Conservation (phyloP, 2,329 filamentous ascomycete species). For the Colletotrichum sp. region DNA sequence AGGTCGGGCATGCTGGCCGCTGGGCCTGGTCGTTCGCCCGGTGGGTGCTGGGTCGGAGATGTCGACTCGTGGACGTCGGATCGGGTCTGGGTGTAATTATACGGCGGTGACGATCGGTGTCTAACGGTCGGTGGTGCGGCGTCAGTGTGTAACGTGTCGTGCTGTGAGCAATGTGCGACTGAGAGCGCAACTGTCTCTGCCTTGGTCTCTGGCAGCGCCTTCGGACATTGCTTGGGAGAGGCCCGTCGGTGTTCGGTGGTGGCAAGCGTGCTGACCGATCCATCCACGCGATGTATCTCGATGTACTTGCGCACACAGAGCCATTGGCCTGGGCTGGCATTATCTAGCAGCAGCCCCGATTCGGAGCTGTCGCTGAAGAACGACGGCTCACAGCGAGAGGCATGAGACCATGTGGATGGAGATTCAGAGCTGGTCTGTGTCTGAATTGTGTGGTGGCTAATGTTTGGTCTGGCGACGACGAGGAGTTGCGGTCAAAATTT, state of each 20-base stretch:
- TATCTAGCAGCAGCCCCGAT: background rate
- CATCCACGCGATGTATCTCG: background rate
- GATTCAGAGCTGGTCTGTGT: background rate
- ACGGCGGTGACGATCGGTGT: constrained; percentile 12
- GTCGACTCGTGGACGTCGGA: background rate
- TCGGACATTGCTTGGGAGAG: constrained; percentile 16
- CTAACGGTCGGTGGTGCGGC: constrained; percentile 1
- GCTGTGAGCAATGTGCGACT: background rate
- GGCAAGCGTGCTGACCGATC: constrained; percentile 9
- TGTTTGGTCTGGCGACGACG: background rate
- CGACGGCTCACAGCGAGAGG: background rate
- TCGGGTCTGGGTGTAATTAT: constrained; percentile 13
- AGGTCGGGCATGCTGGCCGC: background rate
- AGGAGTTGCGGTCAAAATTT: background rate
- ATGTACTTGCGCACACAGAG: background rate
- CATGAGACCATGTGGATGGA: background rate
- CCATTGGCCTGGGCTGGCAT: background rate
- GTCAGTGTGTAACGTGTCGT: background rate
- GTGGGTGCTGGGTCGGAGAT: background rate
- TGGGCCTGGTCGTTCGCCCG: background rate
- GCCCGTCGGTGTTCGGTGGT: constrained; percentile 20
- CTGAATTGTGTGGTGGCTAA: background rate
- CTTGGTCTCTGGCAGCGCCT: background rate
- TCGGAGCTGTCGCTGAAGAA: background rate
- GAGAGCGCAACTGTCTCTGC: background rate